Base-by-base conservation (phyloP, 768 basidiomycete genomes). In the Dentipellis sp. region DNA sequence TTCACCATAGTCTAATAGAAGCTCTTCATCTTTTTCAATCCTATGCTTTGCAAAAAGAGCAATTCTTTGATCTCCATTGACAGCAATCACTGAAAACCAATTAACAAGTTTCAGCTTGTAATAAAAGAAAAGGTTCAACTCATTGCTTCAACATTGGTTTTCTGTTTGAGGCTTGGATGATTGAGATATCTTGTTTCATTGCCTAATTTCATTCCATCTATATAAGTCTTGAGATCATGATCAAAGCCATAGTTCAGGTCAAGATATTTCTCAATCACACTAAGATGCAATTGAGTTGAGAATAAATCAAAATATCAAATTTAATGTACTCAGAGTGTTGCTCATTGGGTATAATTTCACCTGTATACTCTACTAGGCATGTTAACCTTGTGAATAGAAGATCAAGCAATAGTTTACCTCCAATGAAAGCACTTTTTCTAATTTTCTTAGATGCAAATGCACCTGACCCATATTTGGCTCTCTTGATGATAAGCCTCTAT, bases 151-250 rank as follows among this genome's bases (percentile, higher is more conserved):
- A 78, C 79, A 61, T 84, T 88, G 3, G 69, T 65, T 16, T 47
- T 59, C 29, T 29, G 29, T 29, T 29, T 29, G 3, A 3, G 29
- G 51, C 57, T 56, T 36, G 71, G 69, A 56, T 90, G 87, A 62
- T 91, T 86, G 53, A 89, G 80, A 61, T 81, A 88, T 12, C 86
- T 74, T n/a, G 84, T 73, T 40, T 75, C 72, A 56, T 88, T 88
- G 4, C 84, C 86, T 0, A 71, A 75, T 37, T 70, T 73, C 16
- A 75, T 67, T 34, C 79, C 71, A 64, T 90, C 88, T n/a, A 88
- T 62, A 8, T 74, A 70, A 29, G 76, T 62, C 0, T 67, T 65
- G 0, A 64, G 45, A 59, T 83, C 78, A 51, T 89, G 64, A 17
- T 70, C 71, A 57, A 86, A 89, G 9, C 82, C 73, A 58, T 91